Conservation (phyloP, 1,284 basidiomycete species). For the Puccinia hordei region DNA sequence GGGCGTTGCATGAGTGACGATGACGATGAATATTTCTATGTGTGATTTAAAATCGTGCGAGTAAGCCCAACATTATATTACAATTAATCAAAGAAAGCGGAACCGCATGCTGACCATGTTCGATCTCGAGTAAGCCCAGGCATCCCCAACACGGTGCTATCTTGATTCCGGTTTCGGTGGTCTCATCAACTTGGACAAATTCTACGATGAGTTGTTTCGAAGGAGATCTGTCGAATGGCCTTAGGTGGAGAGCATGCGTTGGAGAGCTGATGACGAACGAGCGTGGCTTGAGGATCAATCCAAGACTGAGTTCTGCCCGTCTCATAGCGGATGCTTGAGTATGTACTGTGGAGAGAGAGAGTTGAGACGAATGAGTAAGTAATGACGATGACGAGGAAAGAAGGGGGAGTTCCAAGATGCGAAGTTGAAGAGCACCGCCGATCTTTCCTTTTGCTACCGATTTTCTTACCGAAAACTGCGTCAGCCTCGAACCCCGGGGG, state of each 20-base stretch:
- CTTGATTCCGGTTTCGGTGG: constrained; percentile 1
- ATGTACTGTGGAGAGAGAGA: not conserved
- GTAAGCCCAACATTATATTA: not conserved
- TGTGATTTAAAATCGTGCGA: not conserved
- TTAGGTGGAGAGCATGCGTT: constrained; percentile 30
- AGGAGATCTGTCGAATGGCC: constrained; percentile 6
- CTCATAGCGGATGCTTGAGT: not conserved
- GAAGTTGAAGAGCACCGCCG: constrained; percentile 1
- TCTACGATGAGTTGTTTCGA: constrained; percentile 6
- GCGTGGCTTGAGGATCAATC: constrained; percentile 33
- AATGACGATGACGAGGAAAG: constrained; percentile 3
- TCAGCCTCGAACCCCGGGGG: no score
- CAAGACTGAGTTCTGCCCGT: constrained; percentile 21
- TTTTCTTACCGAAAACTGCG: not conserved
- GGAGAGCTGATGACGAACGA: constrained; percentile 35
- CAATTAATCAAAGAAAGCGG: not conserved
- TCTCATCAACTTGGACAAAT: constrained; percentile 1
- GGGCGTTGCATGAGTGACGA: constrained; percentile 73
- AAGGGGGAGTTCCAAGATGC: not conserved
- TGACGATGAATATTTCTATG: constrained; percentile 75
- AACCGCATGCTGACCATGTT: constrained; percentile 26
- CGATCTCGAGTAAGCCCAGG: constrained; percentile 38
- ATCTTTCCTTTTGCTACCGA: not conserved
- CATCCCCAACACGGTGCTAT: constrained; percentile 38
- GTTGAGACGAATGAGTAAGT: not conserved